A percentile compares a stretch with the other conserved stretches of the same genome.
Evolutionary conservation across 2,329 filamentous ascomycete genomes (phyloP).

Genomic region (Xylaria sp.): DNA sequence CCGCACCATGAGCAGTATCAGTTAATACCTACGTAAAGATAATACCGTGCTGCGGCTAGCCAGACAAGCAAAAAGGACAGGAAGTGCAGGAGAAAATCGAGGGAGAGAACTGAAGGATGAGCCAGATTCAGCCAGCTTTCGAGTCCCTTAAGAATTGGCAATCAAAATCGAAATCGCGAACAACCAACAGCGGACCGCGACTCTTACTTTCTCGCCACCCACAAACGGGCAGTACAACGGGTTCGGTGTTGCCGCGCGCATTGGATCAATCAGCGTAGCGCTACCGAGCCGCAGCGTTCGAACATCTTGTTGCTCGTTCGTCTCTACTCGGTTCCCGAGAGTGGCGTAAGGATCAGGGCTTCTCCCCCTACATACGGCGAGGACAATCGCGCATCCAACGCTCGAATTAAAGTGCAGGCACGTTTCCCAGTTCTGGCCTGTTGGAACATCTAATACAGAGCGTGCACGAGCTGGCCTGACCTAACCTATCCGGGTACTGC

Average conservation of each 20-base stretch:
- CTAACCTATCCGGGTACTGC: too few relatives aligned
- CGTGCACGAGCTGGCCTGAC: constrained; percentile 11
- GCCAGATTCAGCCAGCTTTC: background rate
- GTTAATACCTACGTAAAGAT: constrained; percentile 11
- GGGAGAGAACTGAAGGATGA: background rate
- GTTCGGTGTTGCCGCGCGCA: background rate
- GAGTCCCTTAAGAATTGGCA: constrained; percentile 3
- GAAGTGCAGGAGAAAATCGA: background rate
- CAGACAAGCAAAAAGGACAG: background rate
- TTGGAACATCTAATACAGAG: background rate
- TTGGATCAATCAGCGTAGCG: constrained; percentile 2
- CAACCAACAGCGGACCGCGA: background rate
- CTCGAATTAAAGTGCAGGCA: background rate
- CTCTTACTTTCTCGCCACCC: background rate
- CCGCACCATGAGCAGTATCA: constrained; percentile 19
- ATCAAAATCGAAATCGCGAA: constrained; percentile 5
- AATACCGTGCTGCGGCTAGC: constrained; percentile 4
- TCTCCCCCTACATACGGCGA: background rate
- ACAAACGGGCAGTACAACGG: too few relatives aligned
- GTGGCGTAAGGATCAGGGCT: background rate
- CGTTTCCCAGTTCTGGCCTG: background rate
- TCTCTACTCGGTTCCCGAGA: background rate
- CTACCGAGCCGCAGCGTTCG: background rate
- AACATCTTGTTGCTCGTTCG: background rate
- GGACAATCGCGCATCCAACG: background rate